phyloP scores from a whole-genome alignment of 2,329 filamentous ascomycete species.

The Scorias spongiosa region DNA sequence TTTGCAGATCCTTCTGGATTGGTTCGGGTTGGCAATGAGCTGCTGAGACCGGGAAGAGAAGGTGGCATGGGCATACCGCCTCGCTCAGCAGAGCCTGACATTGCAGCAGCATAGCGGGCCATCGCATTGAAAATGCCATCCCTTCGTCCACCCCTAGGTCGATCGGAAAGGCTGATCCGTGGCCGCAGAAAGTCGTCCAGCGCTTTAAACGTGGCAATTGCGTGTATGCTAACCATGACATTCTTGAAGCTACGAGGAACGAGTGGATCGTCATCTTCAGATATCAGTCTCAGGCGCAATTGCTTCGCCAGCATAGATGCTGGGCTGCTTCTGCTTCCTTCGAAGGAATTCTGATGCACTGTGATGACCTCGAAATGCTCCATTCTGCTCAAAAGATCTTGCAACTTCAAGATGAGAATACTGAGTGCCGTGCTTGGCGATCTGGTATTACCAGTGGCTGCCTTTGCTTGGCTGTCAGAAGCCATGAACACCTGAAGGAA shows the following conservation, averaged over 20 bases:
- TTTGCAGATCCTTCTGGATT: slow-evolving; percentile 8
- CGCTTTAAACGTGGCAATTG: slow-evolving; percentile 94
- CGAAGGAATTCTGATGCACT: slow-evolving; percentile 81
- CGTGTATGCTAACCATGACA: slow-evolving; percentile 97
- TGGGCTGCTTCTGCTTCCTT: slow-evolving; percentile 78
- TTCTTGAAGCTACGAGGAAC: slow-evolving; percentile 79
- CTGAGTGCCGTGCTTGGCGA: slow-evolving; percentile 75
- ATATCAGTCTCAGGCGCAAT: slow-evolving; percentile 72
- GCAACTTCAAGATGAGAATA: slow-evolving; percentile 80
- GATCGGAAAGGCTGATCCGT: slow-evolving; percentile 67
- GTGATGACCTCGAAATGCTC: slow-evolving; percentile 98
- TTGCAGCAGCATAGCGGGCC: slow-evolving; percentile 64
- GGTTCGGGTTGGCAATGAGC: slow-evolving; percentile 14
- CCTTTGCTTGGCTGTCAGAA: slow-evolving; percentile 42
- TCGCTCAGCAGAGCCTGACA: slow-evolving; percentile 35
- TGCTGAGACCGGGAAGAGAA: slow-evolving; percentile 17
- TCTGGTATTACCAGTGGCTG: slow-evolving; percentile 49
- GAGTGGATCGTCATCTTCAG: slow-evolving; percentile 77
- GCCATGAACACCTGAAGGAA: slow-evolving; percentile 93
- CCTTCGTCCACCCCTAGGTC: slow-evolving; percentile 37
- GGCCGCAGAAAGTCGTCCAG: slow-evolving; percentile 91
- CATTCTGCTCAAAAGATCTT: slow-evolving; percentile 87
- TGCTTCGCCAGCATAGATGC: slow-evolving; percentile 96
- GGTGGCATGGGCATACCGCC: slow-evolving; percentile 18
- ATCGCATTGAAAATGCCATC: slow-evolving; percentile 53